phyloP scores from a whole-genome alignment of 2,329 filamentous ascomycete genomes.

The Pyrenophora tritici-repentis region DNA sequence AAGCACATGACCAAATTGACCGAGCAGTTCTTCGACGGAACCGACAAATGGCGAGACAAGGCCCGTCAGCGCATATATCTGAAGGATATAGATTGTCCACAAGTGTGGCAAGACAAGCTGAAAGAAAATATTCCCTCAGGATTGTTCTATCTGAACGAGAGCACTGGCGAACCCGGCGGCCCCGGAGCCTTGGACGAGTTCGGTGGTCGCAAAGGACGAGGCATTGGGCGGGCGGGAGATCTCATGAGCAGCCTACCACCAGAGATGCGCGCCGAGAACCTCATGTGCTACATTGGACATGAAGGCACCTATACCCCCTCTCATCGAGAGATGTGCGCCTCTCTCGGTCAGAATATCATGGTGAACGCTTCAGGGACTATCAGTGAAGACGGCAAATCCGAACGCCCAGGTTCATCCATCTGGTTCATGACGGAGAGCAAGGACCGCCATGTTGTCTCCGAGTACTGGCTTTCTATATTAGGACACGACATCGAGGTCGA shows the following conservation, averaged over 20 bases:
- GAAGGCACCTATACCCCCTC: conserved; percentile 96
- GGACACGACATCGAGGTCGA: conserved; percentile 98
- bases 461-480: conserved; percentile 90
- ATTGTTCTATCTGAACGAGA: conserved; percentile 91
- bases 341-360: conserved; percentile 97
- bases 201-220: conserved; percentile 57
- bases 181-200: conserved; percentile 59
- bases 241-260: conserved; percentile 89
- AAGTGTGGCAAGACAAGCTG: conserved; percentile 81
- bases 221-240: conserved; percentile 77
- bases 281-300: conserved; percentile 98
- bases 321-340: conserved; percentile 97
- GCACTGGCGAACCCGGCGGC: conserved; percentile 63
- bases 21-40: conserved; percentile 73
- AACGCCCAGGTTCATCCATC: conserved; percentile 82
- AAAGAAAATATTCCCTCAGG: conserved; percentile 76
- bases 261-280: conserved; percentile 89
- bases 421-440: conserved; percentile 99
- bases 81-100: conserved; percentile 95
- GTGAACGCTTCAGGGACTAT: conserved; percentile 77
- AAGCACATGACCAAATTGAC: conserved; percentile 83
- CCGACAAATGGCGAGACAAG: conserved; percentile 76
- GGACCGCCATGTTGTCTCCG: conserved; percentile 85
- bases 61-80: conserved; percentile 86
- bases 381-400: conserved; percentile 69